phyloP scores from a whole-genome alignment of 768 basidiomycete species.

The Kwoniella heveanensis region DNA sequence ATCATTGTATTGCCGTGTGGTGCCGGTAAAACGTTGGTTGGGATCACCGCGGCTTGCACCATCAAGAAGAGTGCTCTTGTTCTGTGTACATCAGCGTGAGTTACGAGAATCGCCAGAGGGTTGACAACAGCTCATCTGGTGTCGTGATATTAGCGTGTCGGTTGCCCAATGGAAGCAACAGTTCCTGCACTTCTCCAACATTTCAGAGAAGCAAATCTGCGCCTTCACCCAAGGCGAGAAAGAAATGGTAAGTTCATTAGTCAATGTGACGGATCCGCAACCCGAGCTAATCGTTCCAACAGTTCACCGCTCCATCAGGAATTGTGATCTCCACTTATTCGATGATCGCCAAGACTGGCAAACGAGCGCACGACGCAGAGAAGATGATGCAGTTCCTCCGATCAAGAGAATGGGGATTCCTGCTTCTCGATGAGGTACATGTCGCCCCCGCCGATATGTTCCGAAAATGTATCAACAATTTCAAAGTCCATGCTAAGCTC shows the following conservation, averaged over 20 bases:
- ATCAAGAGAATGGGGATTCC: slow-evolving; percentile 98
- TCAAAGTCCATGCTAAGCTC: slow-evolving; percentile 98
- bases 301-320: slow-evolving; percentile 96
- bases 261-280: neutral
- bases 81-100: slow-evolving; percentile 95
- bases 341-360: slow-evolving; percentile 98
- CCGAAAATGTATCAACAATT: slow-evolving; percentile 92
- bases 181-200: slow-evolving; percentile 98
- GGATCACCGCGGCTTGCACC: slow-evolving; percentile 98
- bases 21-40: slow-evolving; percentile 97
- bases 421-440: slow-evolving; percentile 95
- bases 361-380: slow-evolving; percentile 97
- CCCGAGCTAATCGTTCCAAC: neutral
- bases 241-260: slow-evolving; percentile 69
- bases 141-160: slow-evolving; percentile 52
- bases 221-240: slow-evolving; percentile 97
- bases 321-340: slow-evolving; percentile 99
- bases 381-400: slow-evolving; percentile 99
- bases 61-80: slow-evolving; percentile 99
- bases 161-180: slow-evolving; percentile 99
- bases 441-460: slow-evolving; percentile 99
- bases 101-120: slow-evolving; percentile 33
- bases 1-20: slow-evolving; percentile 98
- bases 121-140: neutral
- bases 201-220: slow-evolving; percentile 93